Conservation (phyloP, 2,329 filamentous ascomycete species). For the Diplodia seriata region DNA sequence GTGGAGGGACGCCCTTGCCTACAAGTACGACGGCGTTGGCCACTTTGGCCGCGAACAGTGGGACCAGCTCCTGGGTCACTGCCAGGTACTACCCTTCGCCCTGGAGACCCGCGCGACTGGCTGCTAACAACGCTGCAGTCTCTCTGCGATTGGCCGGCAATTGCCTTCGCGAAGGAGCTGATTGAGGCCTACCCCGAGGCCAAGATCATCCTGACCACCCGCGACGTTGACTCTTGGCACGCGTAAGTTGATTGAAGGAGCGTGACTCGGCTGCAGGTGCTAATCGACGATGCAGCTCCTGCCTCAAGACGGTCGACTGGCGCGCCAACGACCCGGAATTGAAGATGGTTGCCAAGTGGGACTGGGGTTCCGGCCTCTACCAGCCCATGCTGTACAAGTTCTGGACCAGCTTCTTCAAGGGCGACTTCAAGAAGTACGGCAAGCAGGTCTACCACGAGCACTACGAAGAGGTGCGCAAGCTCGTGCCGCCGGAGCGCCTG, state of each 20-base stretch:
- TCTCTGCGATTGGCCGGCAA: constrained; percentile 42
- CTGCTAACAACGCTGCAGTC: constrained; percentile 25
- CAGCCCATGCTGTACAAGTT: constrained; percentile 74
- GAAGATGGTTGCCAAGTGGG: constrained; percentile 39
- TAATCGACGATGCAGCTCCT: constrained; percentile 38
- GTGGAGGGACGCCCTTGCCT: constrained; percentile 72
- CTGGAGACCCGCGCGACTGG: neutral
- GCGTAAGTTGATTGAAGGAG: constrained; percentile 36
- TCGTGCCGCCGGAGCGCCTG: constrained; percentile 38
- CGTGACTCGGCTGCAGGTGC: constrained; percentile 34
- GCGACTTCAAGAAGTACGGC: constrained; percentile 65
- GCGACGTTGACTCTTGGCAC: constrained; percentile 42
- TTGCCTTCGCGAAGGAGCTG: constrained; percentile 41
- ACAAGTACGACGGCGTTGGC: constrained; percentile 67
- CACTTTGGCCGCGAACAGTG: constrained; percentile 51
- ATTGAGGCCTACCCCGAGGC: constrained; percentile 44
- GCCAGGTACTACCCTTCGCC: constrained; percentile 40
- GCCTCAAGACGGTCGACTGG: constrained; percentile 38
- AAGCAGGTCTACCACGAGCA: constrained; percentile 39
- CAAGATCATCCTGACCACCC: constrained; percentile 45
- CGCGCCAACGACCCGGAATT: constrained; percentile 38
- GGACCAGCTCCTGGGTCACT: constrained; percentile 56
- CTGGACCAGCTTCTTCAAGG: constrained; percentile 72
- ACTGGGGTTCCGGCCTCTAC: constrained; percentile 53
- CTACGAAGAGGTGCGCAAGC: constrained; percentile 38